Conservation (phyloP, 768 basidiomycete species). For the Boletus vinaceobasis region DNA sequence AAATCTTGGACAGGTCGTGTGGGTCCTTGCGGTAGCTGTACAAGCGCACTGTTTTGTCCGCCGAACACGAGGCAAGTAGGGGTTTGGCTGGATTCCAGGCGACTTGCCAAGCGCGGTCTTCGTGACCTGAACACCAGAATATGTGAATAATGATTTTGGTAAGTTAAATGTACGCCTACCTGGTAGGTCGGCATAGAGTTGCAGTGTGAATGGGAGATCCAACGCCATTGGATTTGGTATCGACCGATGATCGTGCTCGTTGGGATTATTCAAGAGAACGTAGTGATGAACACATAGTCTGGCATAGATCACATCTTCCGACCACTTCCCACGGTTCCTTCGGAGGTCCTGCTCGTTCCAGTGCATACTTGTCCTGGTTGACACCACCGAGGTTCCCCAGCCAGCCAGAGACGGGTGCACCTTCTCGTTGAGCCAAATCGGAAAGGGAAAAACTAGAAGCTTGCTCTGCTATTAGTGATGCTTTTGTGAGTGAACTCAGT, state of each 20-base stretch:
- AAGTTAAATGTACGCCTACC: slow-evolving; percentile 9
- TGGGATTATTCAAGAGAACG: background rate
- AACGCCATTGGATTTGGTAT: slow-evolving; percentile 10
- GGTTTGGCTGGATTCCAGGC: slow-evolving; percentile 86
- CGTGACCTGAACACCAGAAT: slow-evolving; percentile 50
- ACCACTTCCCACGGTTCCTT: background rate
- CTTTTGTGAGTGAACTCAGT: no score
- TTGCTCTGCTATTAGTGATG: no score
- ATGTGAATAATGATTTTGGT: no score
- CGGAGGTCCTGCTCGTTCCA: no score
- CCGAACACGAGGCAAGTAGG: slow-evolving; percentile 88
- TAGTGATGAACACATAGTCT: no score
- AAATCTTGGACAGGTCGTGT: slow-evolving; percentile 24
- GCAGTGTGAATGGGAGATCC: slow-evolving; percentile 19
- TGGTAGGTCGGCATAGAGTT: slow-evolving; percentile 21
- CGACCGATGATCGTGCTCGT: background rate
- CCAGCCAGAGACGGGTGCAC: no score
- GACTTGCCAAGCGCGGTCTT: slow-evolving; percentile 82
- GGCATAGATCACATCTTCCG: background rate
- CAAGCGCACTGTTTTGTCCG: slow-evolving; percentile 87
- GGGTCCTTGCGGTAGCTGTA: slow-evolving; percentile 56
- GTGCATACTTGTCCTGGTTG: no score
- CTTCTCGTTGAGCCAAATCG: no score
- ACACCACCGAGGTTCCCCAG: no score
- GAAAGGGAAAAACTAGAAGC: no score